Conservation (phyloP, 2,329 filamentous ascomycete genomes). For the Colletotrichum ledebouriae region DNA sequence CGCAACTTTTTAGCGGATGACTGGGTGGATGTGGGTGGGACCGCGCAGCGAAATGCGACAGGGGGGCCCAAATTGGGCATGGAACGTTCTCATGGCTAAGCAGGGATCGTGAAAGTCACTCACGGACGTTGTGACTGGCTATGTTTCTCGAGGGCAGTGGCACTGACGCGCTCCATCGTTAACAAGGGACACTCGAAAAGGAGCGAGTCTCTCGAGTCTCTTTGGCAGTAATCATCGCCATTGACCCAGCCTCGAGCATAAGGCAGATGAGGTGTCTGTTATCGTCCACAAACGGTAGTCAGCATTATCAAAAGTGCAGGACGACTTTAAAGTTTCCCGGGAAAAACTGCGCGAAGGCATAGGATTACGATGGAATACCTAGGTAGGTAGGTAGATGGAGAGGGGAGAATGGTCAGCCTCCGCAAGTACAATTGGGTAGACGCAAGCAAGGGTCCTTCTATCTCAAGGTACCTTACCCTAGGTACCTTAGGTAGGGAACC, state of each 20-base stretch:
- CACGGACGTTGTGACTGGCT: conserved; percentile 36
- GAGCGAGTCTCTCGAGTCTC: background rate
- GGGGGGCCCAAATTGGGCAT: conserved; percentile 5
- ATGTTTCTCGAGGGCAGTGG: conserved; percentile 37
- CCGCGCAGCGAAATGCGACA: conserved; percentile 9
- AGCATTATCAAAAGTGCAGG: background rate
- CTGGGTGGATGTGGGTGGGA: conserved; percentile 38
- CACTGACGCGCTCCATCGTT: conserved; percentile 16
- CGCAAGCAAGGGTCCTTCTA: conserved; percentile 2
- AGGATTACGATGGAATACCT: too few relatives aligned
- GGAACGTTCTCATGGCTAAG: conserved; percentile 26
- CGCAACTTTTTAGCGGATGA: conserved; percentile 25
- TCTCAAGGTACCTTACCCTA: background rate
- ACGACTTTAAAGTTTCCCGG: background rate
- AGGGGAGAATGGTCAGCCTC: background rate
- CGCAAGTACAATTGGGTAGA: too few relatives aligned
- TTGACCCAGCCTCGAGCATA: background rate
- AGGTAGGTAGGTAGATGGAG: background rate
- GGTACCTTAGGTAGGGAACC: background rate
- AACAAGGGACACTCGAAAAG: conserved; percentile 11
- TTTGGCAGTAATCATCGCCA: too few relatives aligned
- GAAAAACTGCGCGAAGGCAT: conserved; percentile 11
- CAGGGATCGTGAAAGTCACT: conserved; percentile 35
- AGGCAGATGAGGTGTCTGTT: conserved; percentile 3
- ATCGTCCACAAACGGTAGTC: background rate